A percentile compares a stretch with the other conserved stretches of the same genome.
These are phyloP conservation scores for Cardamine occulta DNA, from an alignment of 345 rosid species.

Conservation along the genomic window DNA sequence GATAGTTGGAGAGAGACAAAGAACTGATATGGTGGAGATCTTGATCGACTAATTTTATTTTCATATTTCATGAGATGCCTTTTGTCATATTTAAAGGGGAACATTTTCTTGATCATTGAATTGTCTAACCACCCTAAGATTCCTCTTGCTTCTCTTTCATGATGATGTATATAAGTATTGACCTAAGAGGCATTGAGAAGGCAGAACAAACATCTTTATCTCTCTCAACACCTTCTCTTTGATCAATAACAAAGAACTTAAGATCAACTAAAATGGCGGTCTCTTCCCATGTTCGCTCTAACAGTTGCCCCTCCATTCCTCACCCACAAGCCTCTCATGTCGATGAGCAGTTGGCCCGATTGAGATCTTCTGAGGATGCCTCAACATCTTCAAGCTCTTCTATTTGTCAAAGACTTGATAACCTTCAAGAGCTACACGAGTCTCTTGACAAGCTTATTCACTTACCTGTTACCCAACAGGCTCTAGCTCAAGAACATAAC, in stretches of 20 bases:
- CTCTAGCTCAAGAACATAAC: constrained; percentile 40
- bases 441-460: constrained; percentile 42
- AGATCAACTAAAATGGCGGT: neutral
- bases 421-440: constrained; percentile 44
- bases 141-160: constrained; percentile 8
- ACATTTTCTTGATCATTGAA: constrained; percentile 7
- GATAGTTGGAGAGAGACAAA: constrained; percentile 14
- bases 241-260: constrained; percentile 6
- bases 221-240: constrained; percentile 20
- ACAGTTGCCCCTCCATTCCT: constrained; percentile 44
- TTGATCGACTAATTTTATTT: constrained; percentile 6
- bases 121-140: constrained; percentile 2
- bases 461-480: constrained; percentile 36
- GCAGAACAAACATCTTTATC: constrained; percentile 19
- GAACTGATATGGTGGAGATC: constrained; percentile 29
- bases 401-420: constrained; percentile 24
- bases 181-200: constrained; percentile 10
- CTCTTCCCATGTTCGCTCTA: constrained; percentile 37
- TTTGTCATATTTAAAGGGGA: neutral
- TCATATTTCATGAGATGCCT: neutral
- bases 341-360: constrained; percentile 37
- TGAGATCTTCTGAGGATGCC: constrained; percentile 24
- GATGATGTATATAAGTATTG: constrained; percentile 20
- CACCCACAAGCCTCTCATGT: constrained; percentile 28
- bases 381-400: constrained; percentile 47